Evolutionary conservation across 2,329 filamentous ascomycete species (phyloP), one percentile per base, ranked within the genome.

Genomic region (Apiospora sp.): DNA sequence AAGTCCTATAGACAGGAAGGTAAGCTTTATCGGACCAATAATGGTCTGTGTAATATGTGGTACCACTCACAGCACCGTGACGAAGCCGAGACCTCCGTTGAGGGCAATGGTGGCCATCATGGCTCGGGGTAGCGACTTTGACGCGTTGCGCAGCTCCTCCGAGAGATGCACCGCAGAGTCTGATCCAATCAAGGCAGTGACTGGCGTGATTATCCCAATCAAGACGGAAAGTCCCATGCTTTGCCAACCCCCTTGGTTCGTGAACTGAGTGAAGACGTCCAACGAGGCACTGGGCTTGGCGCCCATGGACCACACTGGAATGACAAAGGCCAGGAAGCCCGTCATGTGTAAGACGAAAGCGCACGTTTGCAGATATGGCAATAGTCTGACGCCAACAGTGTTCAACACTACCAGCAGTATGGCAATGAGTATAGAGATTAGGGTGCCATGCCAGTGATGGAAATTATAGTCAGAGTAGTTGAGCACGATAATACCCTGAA

Each of bases 291-390:
- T n/a, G 74, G 78, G 74, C 0, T 77, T 79, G 16, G 82, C 81
- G 0, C 80, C 79, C 72, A 82, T 80, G 3, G 79, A 79, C 76
- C 81, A 79, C 30, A 87, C 82, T 0, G 80, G 77, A n/a, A 82
- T 79, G 75, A 87, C 75, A 4, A 85, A 80, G 2, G 80, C 82
- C 51, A 87, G 79, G 71, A 86, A 87, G 2, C 85, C 84, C 22
- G 81, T 74, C 5, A 85, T 76, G 75, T 87, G 86, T 12, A 86
- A 79, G 70, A 85, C 79, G 1, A 87, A 77, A 22, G 85, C 82
- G 12, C 86, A 72, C 0, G 79, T 82, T 72, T 88, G 84, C 68
- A 88, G 76, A 16, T 81, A 78, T 4, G 86, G 84, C 34, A 87
- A 77, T 22, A 78, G 75, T 12, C 75, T 76, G n/a, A 77, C 83